phyloP scores from a whole-genome alignment of 805 yeast species.

The Lachancea fermentati region DNA sequence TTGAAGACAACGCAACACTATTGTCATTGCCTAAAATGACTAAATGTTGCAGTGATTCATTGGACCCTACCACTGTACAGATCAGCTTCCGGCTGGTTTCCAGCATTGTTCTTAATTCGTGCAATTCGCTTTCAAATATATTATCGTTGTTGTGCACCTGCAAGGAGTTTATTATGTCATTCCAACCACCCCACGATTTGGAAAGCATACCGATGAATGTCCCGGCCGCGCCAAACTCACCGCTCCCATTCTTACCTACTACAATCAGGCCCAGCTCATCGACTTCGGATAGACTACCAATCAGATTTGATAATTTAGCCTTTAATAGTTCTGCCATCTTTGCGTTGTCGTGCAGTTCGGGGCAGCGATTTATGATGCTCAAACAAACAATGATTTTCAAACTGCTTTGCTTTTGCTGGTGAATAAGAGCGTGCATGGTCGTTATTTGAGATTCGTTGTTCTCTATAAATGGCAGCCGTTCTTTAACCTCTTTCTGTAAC shows the following conservation, averaged over 20 bases:
- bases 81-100: conserved; percentile 23
- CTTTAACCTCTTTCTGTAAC: conserved; percentile 32
- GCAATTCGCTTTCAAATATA: conserved; percentile 15
- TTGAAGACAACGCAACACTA: background rate
- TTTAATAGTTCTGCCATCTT: conserved; percentile 29
- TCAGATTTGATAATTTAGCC: conserved; percentile 23
- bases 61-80: conserved; percentile 13
- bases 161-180: conserved; percentile 36
- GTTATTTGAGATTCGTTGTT: conserved; percentile 12
- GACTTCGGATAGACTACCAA: conserved; percentile 28
- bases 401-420: conserved; percentile 36
- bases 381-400: conserved; percentile 40
- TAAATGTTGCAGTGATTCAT: conserved; percentile 5
- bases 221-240: conserved; percentile 33
- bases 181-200: conserved; percentile 46
- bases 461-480: conserved; percentile 33
- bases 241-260: conserved; percentile 41
- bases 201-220: conserved; percentile 44
- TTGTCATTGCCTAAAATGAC: conserved; percentile 8
- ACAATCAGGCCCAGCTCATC: conserved; percentile 46
- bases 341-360: conserved; percentile 21
- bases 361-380: conserved; percentile 34
- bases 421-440: conserved; percentile 35
- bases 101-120: conserved; percentile 16
- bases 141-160: conserved; percentile 18